Percentiles rank a stretch among this genome's conserved stretches.
These are phyloP conservation scores for Garcia nutans DNA, from an alignment of 345 rosid genomes.

Conservation along the genomic window DNA sequence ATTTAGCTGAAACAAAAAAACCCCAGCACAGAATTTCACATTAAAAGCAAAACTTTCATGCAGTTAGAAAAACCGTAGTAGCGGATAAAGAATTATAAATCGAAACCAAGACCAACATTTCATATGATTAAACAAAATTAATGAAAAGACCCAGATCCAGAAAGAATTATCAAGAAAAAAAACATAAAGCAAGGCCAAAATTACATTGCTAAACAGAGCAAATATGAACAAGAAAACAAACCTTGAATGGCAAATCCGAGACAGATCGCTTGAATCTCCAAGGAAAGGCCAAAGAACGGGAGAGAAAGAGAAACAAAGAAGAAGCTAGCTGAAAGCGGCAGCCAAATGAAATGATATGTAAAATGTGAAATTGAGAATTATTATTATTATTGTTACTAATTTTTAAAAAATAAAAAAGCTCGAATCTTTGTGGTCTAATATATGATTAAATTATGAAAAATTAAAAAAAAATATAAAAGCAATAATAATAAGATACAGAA, in stretches of 20 bases:
- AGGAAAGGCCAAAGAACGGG: neutral
- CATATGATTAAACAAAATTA: neutral
- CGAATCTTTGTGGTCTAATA: neutral
- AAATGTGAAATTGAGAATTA: neutral
- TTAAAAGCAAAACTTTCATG: neutral
- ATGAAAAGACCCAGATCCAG: neutral
- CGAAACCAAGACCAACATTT: neutral
- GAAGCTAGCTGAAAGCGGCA: neutral
- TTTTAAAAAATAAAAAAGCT: neutral
- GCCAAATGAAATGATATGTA: neutral
- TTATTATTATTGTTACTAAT: no score
- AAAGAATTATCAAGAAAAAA: neutral
- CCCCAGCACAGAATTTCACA: conserved; percentile 15
- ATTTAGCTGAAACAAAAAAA: neutral
- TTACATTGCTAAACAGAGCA: neutral
- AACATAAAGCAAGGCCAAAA: neutral
- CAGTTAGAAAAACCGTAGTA: neutral
- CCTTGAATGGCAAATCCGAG: conserved; percentile 16
- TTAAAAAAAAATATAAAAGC: no score
- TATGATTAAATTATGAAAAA: no score
- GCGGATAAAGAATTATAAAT: neutral
- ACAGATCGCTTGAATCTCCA: conserved; percentile 14
- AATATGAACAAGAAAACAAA: neutral
- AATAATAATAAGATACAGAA: neutral
- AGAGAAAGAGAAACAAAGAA: neutral